Conservation (phyloP, 192 early-diverging fungal genomes). For the Rhizoclosmatium globosum region DNA sequence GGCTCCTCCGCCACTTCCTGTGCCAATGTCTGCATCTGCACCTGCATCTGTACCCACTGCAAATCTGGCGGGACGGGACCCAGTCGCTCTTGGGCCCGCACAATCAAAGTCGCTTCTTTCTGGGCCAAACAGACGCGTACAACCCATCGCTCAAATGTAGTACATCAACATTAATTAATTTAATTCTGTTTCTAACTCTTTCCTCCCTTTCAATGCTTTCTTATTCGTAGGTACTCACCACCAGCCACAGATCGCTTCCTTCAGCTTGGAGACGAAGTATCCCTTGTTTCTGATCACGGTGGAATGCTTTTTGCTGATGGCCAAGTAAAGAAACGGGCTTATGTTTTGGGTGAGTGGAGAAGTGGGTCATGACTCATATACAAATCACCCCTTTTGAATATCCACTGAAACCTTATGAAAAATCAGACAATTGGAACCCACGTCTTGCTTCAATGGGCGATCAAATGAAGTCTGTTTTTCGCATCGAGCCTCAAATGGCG, state of each 20-base stretch:
- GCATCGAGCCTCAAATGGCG: conserved; percentile 39
- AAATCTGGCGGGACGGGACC: neutral
- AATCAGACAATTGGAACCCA: conserved; percentile 21
- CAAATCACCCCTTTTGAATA: no score
- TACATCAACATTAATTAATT: neutral
- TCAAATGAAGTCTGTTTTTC: conserved; percentile 41
- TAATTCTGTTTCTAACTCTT: neutral
- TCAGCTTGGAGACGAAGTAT: conserved; percentile 41
- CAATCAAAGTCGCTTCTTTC: neutral
- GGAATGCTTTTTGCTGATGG: conserved; percentile 40
- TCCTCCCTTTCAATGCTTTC: neutral
- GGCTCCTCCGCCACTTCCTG: neutral
- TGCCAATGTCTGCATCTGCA: neutral
- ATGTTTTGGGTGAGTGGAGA: conserved; percentile 13
- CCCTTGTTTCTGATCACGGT: conserved; percentile 27
- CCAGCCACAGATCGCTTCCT: conserved; percentile 21
- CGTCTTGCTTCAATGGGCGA: conserved; percentile 18
- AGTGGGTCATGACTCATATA: neutral
- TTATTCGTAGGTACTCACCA: neutral
- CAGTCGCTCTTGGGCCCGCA: neutral
- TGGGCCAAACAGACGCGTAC: neutral
- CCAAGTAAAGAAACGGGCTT: conserved; percentile 40
- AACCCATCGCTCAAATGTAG: neutral
- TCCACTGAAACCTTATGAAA: no score
- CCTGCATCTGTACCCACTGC: neutral